Evolutionary conservation across 371 early-diverging fungal genomes (phyloP).

Genomic region (Mortierella polycephala): DNA sequence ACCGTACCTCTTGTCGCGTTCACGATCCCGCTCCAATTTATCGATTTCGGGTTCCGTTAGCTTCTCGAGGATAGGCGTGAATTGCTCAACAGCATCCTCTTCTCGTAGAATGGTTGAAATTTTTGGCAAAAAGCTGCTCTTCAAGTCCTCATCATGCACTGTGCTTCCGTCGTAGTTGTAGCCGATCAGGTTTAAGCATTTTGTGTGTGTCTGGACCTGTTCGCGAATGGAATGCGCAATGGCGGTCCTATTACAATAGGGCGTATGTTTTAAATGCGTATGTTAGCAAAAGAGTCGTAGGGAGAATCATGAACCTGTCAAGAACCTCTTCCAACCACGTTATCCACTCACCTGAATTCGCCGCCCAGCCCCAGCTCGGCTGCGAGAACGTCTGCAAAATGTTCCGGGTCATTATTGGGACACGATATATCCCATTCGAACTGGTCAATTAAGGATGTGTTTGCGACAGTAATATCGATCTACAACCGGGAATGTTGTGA

Average conservation of each 20-base stretch:
- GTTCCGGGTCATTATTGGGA: slow-evolving; percentile 78
- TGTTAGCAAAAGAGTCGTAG: not conserved
- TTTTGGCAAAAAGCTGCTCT: slow-evolving; percentile 75
- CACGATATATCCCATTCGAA: slow-evolving; percentile 94
- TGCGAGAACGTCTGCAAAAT: slow-evolving; percentile 75
- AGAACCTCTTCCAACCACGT: no score
- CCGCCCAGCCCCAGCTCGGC: slow-evolving; percentile 76
- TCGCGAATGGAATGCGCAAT: slow-evolving; percentile 95
- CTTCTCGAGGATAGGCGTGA: slow-evolving; percentile 74
- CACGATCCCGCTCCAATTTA: slow-evolving; percentile 81
- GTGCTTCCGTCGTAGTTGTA: slow-evolving; percentile 73
- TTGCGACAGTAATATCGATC: slow-evolving; percentile 88
- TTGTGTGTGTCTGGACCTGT: slow-evolving; percentile 86
- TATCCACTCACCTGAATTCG: slow-evolving; percentile 87
- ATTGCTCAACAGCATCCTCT: slow-evolving; percentile 61
- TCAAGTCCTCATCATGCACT: slow-evolving; percentile 82
- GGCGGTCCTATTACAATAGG: slow-evolving; percentile 81
- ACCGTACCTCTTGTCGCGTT: slow-evolving; percentile 73
- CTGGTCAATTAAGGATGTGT: slow-evolving; percentile 84
- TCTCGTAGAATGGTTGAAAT: slow-evolving; percentile 64
- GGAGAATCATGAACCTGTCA: no score
- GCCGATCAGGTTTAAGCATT: slow-evolving; percentile 84
- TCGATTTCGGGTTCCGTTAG: slow-evolving; percentile 81
- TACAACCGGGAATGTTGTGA: slow-evolving; percentile 20
- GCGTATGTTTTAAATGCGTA: no score